A percentile compares a stretch with the other conserved stretches of the same genome.
Evolutionary conservation across 2,329 filamentous ascomycete genomes (phyloP).

Genomic region (Venturia carpophila): DNA sequence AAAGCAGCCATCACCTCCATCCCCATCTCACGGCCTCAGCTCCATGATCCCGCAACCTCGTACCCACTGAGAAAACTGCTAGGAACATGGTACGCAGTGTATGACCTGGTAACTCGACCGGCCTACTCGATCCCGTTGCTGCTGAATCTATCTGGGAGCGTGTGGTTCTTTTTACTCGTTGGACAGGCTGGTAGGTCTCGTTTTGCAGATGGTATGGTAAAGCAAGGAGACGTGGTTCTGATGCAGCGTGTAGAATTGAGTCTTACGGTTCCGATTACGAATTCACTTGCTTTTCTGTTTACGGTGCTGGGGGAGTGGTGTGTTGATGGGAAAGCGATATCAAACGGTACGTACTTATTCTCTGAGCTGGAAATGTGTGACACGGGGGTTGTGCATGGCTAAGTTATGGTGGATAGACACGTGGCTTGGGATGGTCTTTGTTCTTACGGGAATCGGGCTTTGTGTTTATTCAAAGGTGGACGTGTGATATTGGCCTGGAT

Average conservation of each 20-base stretch:
- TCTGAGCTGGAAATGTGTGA: not conserved
- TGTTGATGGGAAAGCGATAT: conserved; percentile 85
- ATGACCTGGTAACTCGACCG: conserved; percentile 72
- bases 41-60: conserved; percentile 27
- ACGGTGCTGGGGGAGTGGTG: conserved; percentile 94
- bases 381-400: too few relatives aligned
- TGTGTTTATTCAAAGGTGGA: conserved; percentile 58
- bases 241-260: conserved; percentile 59
- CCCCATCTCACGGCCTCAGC: conserved; percentile 36
- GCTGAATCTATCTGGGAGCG: conserved; percentile 81
- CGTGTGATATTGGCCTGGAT: not conserved
- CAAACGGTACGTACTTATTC: conserved; percentile 52
- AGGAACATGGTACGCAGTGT: conserved; percentile 62
- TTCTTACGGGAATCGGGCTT: conserved; percentile 70
- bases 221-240: not conserved
- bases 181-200: conserved; percentile 70
- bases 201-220: not conserved
- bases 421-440: conserved; percentile 72
- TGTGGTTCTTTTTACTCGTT: conserved; percentile 95
- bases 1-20: conserved; percentile 70
- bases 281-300: conserved; percentile 91
- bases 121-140: conserved; percentile 77
- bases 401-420: conserved; percentile 57
- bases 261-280: conserved; percentile 88
- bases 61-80: conserved; percentile 57